Base-by-base conservation (phyloP, 2,329 filamentous ascomycete genomes). In the Bimuria novae-zelandiae region DNA sequence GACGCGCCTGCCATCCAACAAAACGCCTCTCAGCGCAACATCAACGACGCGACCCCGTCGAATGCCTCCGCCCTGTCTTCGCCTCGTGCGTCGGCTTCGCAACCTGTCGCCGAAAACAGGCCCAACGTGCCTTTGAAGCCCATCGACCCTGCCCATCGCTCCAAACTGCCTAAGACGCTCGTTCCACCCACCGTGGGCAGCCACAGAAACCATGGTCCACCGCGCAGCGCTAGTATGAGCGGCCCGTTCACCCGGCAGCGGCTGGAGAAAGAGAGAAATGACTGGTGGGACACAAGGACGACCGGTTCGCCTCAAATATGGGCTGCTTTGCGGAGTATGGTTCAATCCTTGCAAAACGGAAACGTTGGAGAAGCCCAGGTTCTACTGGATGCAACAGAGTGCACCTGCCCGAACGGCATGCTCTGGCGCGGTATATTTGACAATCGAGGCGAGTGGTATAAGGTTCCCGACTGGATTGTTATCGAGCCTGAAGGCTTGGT, bases 211-310 rank as follows among this genome's bases (percentile, higher is more conserved):
- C 69, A 63, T 52, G 53, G 63, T 25, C 57, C 52, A 17, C 61
- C 63, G 16, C 57, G 65, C 10, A 59, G 60, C 4, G 58, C 67
- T 40, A 58, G 64, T 16, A 59, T 59, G 5, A 56, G 45, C 27
- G 37, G 49, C 21, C 51, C 48, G 19, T 74, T 68, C 69, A 92
- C 89, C 1, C 84, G 82, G n/a, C 68, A 75, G 14, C 78, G 87
- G 48, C 78, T 96, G 2, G 83, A 85, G 53, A 80, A 80, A 27
- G 90, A 96, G 75, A 84, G 93, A 43, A 77, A 76, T 43, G 91
- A 91, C 56, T 97, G 95, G 79, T 97, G 96, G 74, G 92, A 97
- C 56, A 97, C 92, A 1, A 80, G 91, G 41, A 90, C 95, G 14
- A 89, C 88, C 0, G 91, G 91, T 2, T 82, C 85, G 3, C 67